These are phyloP conservation scores for Sugiyamaella qingdaonensis DNA, from an alignment of 805 yeast species.

Conservation along the genomic window DNA sequence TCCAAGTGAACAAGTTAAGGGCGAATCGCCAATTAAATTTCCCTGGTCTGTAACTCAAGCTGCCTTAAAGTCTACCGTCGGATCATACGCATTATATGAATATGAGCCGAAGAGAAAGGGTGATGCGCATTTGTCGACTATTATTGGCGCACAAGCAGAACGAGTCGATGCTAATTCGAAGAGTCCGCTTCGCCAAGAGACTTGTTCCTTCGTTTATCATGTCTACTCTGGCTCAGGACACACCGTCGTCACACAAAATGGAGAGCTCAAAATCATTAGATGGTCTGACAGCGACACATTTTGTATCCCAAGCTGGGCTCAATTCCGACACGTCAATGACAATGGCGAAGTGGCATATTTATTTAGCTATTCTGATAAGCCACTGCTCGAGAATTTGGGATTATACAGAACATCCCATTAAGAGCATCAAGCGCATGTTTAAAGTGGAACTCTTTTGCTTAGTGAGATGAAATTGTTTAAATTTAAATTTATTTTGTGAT, in stretches of 20 bases:
- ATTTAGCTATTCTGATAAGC: conserved; percentile 10
- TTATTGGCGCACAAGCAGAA: conserved; percentile 16
- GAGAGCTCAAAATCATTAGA: not conserved
- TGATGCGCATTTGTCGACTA: conserved; percentile 7
- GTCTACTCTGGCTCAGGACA: conserved; percentile 12
- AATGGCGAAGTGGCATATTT: conserved; percentile 7
- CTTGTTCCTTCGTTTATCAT: conserved; percentile 12
- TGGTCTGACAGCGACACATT: conserved; percentile 12
- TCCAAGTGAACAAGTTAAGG: conserved; percentile 1
- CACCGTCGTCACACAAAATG: conserved; percentile 5
- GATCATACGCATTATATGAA: conserved; percentile 1
- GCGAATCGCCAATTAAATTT: conserved; percentile 4
- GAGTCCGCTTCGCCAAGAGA: conserved; percentile 7
- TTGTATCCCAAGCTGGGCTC: conserved; percentile 14
- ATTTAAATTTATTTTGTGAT: too few species aligned
- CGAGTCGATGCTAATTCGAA: not conserved
- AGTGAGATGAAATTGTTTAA: too few species aligned
- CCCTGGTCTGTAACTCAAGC: conserved; percentile 9
- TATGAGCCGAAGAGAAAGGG: conserved; percentile 3
- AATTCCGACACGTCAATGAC: conserved; percentile 12
- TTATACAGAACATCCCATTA: conserved; percentile 1
- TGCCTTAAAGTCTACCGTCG: not conserved
- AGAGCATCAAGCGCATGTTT: too few species aligned
- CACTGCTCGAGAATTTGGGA: conserved; percentile 9
- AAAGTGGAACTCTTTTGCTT: too few species aligned